phyloP scores from a whole-genome alignment of 1,284 basidiomycete species.

The Ganoderma boninense region DNA sequence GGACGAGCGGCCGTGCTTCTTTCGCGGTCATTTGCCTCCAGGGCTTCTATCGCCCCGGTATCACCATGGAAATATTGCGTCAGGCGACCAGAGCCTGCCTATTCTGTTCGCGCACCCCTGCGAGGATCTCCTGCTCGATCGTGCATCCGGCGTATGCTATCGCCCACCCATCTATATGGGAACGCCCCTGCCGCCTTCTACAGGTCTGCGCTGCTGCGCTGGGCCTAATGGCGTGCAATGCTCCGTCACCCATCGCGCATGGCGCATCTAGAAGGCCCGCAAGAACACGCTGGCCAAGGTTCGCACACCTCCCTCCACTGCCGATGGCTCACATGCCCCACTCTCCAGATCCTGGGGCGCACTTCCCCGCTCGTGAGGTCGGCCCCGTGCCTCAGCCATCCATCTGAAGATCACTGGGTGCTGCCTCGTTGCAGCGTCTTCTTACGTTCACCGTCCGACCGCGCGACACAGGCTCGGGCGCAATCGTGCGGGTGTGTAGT shows the following conservation, averaged over 20 bases:
- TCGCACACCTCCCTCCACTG: constrained; percentile 20
- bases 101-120: constrained; percentile 18
- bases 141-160: constrained; percentile 23
- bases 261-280: constrained; percentile 15
- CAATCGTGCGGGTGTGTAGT: background rate
- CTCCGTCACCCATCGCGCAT: constrained; percentile 9
- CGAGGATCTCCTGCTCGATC: constrained; percentile 19
- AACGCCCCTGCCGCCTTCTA: constrained; percentile 14
- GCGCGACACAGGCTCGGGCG: constrained; percentile 15
- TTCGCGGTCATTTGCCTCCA: constrained; percentile 13
- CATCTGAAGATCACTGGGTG: constrained; percentile 17
- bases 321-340: constrained; percentile 28
- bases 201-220: constrained; percentile 7
- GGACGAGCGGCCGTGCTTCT: constrained; percentile 16
- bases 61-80: constrained; percentile 27
- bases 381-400: constrained; percentile 11
- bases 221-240: constrained; percentile 23
- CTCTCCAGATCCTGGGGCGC: constrained; percentile 19
- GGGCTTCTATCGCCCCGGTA: constrained; percentile 33
- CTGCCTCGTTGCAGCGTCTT: constrained; percentile 16
- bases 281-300: constrained; percentile 19
- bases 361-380: constrained; percentile 3
- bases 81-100: constrained; percentile 24
- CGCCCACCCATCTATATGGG: constrained; percentile 22
- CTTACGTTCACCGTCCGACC: constrained; percentile 8